Conservation (phyloP, 2,329 filamentous ascomycete species). For the Lanzia echinophila region DNA sequence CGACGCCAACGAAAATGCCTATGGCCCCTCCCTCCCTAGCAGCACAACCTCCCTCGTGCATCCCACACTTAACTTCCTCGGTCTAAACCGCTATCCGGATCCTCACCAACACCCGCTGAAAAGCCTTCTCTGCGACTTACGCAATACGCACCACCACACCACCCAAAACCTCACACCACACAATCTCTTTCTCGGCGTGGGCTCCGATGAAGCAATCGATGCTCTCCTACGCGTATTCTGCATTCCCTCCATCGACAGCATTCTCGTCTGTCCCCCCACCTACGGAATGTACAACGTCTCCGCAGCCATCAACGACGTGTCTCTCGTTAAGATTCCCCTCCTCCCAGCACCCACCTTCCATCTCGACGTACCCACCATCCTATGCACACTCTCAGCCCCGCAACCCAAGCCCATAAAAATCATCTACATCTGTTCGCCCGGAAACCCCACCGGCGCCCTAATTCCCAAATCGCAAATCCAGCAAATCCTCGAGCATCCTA, state of each 20-base stretch:
- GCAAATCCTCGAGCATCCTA: constrained; percentile 71
- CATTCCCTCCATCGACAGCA: constrained; percentile 76
- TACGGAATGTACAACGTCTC: constrained; percentile 98
- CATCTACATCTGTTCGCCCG: constrained; percentile 87
- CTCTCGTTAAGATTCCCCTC: constrained; percentile 79
- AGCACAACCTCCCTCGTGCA: constrained; percentile 35
- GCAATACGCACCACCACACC: constrained; percentile 81
- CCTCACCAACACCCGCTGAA: constrained; percentile 89
- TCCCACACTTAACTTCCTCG: constrained; percentile 65
- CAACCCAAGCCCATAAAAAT: constrained; percentile 68
- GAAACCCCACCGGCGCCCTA: constrained; percentile 82
- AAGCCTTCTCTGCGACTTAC: constrained; percentile 74
- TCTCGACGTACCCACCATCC: constrained; percentile 65
- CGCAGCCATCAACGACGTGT: constrained; percentile 88
- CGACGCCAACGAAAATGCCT: constrained; percentile 97
- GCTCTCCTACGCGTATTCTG: constrained; percentile 92
- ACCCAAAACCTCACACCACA: constrained; percentile 64
- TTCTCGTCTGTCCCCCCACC: constrained; percentile 90
- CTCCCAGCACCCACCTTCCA: constrained; percentile 64
- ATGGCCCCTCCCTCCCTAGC: constrained; percentile 65
- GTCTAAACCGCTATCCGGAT: constrained; percentile 91
- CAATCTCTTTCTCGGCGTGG: constrained; percentile 90
- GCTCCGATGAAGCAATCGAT: constrained; percentile 95
- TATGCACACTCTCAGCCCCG: constrained; percentile 51
- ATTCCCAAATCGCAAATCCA: constrained; percentile 70